These are phyloP conservation scores for Argentina anserina DNA, from an alignment of 306 rosid genomes.

Conservation along the genomic window DNA sequence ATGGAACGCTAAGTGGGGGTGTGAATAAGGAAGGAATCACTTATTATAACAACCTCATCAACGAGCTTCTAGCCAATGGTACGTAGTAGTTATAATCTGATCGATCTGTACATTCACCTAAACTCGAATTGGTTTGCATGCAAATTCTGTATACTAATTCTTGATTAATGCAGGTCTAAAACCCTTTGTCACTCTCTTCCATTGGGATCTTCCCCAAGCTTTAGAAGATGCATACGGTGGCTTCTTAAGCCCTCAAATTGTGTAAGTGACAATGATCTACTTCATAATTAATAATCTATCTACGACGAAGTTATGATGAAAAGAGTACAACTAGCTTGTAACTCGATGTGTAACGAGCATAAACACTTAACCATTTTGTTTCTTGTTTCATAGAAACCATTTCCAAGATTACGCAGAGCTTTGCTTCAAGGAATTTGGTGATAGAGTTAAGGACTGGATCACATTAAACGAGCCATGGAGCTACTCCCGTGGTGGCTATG, in stretches of 20 bases:
- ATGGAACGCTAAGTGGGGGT: conserved; percentile 36
- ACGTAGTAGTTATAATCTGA: not conserved
- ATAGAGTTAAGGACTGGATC: conserved; percentile 65
- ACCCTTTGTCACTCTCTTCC: conserved; percentile 40
- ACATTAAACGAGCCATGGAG: conserved; percentile 62
- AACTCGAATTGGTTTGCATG: not conserved
- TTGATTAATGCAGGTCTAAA: conserved; percentile 21
- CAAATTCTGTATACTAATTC: not conserved
- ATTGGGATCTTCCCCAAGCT: conserved; percentile 44
- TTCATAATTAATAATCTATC: too few relatives aligned
- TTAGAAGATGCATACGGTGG: conserved; percentile 52
- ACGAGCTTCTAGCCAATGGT: conserved; percentile 29
- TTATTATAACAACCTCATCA: conserved; percentile 34
- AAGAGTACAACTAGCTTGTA: not conserved
- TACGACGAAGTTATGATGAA: not conserved
- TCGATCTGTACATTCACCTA: not conserved
- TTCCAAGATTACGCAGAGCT: conserved; percentile 54
- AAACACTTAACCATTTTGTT: not conserved
- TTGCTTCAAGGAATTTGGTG: conserved; percentile 63
- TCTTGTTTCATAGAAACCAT: conserved; percentile 27
- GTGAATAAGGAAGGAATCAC: conserved; percentile 36
- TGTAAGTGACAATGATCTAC: conserved; percentile 32
- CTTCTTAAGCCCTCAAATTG: conserved; percentile 42
- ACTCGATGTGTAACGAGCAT: too few relatives aligned
- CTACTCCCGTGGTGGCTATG: conserved; percentile 40